Conservation (phyloP, 78 protist species). For the slime mould (Dictyostelium discoideum) region DNA sequence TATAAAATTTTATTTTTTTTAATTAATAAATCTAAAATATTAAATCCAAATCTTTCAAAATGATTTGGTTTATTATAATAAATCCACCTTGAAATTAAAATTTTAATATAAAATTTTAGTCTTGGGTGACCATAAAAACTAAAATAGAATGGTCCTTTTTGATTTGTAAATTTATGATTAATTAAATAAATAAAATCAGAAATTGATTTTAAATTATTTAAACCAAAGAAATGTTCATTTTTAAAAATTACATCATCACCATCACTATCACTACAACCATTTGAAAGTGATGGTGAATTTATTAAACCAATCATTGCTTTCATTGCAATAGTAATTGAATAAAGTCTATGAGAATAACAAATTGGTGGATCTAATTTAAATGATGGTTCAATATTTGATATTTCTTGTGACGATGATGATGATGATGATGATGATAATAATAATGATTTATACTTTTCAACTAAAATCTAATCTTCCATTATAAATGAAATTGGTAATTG, state of each 20-base stretch:
- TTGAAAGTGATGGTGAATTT: neutral
- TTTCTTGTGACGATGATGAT: too few relatives aligned
- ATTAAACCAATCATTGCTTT: neutral
- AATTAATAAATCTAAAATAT: too few relatives aligned
- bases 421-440: too few relatives aligned
- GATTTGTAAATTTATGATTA: neutral
- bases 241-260: too few relatives aligned
- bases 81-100: neutral
- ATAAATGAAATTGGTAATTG: neutral
- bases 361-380: neutral
- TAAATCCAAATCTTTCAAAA: neutral
- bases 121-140: neutral
- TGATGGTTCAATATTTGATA: neutral
- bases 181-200: neutral
- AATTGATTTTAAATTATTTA: neutral
- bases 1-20: too few relatives aligned
- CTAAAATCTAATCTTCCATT: neutral
- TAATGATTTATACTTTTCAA: neutral
- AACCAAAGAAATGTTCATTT: neutral
- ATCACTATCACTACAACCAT: neutral
- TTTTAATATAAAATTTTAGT: too few relatives aligned
- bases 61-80: neutral
- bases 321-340: neutral
- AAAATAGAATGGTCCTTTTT: neutral
- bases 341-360: neutral